Evolutionary conservation across 83 land plant species (phyloP).

Genomic region (Picea mariana): DNA sequence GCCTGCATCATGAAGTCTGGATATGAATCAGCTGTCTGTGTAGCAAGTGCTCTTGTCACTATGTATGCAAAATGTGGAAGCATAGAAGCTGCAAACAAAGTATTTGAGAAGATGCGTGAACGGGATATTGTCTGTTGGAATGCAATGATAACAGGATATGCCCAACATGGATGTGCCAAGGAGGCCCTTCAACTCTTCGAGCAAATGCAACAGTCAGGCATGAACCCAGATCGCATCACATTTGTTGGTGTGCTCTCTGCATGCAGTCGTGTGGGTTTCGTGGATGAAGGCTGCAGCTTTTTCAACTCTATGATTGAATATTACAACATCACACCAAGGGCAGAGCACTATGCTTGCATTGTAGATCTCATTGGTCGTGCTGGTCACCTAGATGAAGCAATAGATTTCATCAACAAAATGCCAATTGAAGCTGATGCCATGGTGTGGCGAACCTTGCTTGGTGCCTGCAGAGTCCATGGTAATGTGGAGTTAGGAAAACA

Average conservation of each 20-base stretch:
- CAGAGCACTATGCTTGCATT: slow-evolving; percentile 22
- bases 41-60: slow-evolving; percentile 21
- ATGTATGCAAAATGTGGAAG: slow-evolving; percentile 23
- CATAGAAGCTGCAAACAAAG: slow-evolving; percentile 7
- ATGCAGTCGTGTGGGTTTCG: slow-evolving; percentile 18
- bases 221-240: slow-evolving; percentile 14
- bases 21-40: slow-evolving; percentile 16
- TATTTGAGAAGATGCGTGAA: slow-evolving; percentile 10
- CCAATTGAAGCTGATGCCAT: slow-evolving; percentile 11
- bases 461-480: slow-evolving; percentile 23
- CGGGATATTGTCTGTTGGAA: slow-evolving; percentile 23
- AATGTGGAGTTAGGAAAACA: slow-evolving; percentile 50
- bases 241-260: slow-evolving; percentile 27
- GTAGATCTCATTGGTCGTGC: slow-evolving; percentile 21
- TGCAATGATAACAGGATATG: slow-evolving; percentile 20
- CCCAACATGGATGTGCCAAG: slow-evolving; percentile 16
- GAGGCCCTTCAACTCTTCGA: slow-evolving; percentile 18
- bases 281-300: slow-evolving; percentile 11
- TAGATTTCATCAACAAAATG: slow-evolving; percentile 9
- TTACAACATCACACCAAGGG: slow-evolving; percentile 8
- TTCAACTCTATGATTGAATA: slow-evolving; percentile 16
- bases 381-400: slow-evolving; percentile 18
- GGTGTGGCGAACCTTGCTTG: slow-evolving; percentile 23
- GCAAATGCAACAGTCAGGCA: slow-evolving; percentile 1
- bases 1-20: slow-evolving; percentile 12